Percentiles rank a stretch among this genome's conserved stretches.
Evolutionary conservation across 768 basidiomycete species (phyloP).

Genomic region (Mycena latifolia): DNA sequence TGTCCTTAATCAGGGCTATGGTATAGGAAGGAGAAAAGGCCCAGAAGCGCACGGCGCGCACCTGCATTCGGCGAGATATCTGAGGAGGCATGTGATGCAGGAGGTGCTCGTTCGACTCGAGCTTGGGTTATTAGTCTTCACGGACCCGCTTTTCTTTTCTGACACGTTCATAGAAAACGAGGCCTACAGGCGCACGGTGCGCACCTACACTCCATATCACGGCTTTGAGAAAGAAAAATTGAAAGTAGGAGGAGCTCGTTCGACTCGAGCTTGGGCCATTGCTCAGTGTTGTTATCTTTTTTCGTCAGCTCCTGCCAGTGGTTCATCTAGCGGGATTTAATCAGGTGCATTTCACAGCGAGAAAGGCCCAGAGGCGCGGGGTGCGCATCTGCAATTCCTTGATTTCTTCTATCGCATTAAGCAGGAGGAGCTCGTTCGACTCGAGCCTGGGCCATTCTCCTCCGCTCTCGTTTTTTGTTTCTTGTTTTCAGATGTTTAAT

Average conservation of each 20-base stretch:
- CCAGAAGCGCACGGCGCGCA: background rate
- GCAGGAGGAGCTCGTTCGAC: conserved; percentile 12
- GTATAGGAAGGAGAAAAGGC: background rate
- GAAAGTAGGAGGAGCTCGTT: too few species aligned
- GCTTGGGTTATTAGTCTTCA: background rate
- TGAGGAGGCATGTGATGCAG: background rate
- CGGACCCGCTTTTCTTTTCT: background rate
- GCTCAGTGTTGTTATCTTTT: too few species aligned
- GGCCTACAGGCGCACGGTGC: background rate
- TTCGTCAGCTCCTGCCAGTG: too few species aligned
- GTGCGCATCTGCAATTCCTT: background rate
- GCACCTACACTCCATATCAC: background rate
- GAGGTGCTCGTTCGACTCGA: background rate
- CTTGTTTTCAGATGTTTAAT: too few species aligned
- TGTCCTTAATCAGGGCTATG: background rate
- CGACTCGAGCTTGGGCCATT: too few species aligned
- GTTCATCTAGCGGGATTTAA: too few species aligned
- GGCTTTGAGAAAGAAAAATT: too few species aligned
- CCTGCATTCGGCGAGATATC: background rate
- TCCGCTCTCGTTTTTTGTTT: too few species aligned
- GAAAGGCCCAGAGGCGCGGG: too few species aligned
- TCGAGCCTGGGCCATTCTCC: conserved; percentile 13
- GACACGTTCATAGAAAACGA: background rate
- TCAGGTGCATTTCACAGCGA: too few species aligned
- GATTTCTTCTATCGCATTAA: background rate